Evolutionary conservation across 495 filamentous ascomycete genomes (phyloP).

Genomic region (Hypoxylon cercidicola): DNA sequence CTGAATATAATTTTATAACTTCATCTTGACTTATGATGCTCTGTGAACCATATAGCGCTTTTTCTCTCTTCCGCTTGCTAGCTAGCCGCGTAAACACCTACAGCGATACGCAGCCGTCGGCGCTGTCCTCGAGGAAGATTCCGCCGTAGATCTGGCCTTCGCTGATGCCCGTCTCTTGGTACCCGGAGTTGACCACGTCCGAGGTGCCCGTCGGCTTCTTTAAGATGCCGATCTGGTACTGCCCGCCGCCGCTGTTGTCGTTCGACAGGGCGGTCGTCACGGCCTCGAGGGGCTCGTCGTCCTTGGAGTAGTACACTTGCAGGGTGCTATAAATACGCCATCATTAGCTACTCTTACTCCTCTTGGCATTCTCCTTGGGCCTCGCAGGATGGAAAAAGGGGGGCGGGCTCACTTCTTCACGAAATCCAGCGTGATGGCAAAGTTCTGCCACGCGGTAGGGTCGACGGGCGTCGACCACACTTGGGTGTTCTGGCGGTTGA

Average conservation of each 20-base stretch:
- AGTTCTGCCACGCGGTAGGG: conserved; percentile 65
- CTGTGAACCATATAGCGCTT: no score
- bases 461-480: conserved; percentile 58
- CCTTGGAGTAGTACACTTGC: conserved; percentile 63
- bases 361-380: background rate
- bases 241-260: conserved; percentile 63
- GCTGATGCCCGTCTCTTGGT: conserved; percentile 59
- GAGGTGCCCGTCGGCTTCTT: conserved; percentile 66
- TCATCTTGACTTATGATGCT: no score
- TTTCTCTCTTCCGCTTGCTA: no score
- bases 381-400: conserved; percentile 5
- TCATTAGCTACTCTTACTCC: background rate
- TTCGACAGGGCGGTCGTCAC: conserved; percentile 60
- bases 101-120: conserved; percentile 54
- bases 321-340: conserved; percentile 54
- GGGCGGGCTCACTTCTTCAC: conserved; percentile 55
- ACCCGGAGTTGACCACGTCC: conserved; percentile 64
- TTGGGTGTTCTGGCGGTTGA: conserved; percentile 58
- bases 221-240: conserved; percentile 67
- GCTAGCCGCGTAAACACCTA: no score
- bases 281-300: conserved; percentile 56
- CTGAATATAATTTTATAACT: no score
- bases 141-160: conserved; percentile 67
- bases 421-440: conserved; percentile 65
- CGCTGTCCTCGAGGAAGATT: conserved; percentile 65